phyloP scores from a whole-genome alignment of 352 stramenopile genomes.

The Phytophthora constricta region DNA sequence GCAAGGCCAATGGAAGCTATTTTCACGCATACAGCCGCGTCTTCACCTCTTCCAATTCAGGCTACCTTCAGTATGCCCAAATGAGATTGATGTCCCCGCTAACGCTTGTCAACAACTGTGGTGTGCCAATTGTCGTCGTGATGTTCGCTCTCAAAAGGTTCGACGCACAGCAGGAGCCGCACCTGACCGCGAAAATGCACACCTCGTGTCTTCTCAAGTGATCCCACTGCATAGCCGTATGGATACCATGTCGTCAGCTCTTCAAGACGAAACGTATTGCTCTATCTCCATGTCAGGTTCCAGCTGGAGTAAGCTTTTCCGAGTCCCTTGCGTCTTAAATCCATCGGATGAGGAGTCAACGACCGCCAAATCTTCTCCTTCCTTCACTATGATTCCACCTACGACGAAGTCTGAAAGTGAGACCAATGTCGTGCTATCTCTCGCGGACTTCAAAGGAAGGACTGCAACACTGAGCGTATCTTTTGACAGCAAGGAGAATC shows the following conservation, averaged over 20 bases:
- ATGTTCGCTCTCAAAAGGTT: slow-evolving; percentile 87
- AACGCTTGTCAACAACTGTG: slow-evolving; percentile 83
- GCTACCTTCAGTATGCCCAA: slow-evolving; percentile 71
- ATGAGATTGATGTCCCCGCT: slow-evolving; percentile 70
- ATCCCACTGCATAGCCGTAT: slow-evolving; percentile 52
- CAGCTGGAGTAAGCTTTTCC: slow-evolving; percentile 82
- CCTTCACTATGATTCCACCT: slow-evolving; percentile 25
- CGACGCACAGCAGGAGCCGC: slow-evolving; percentile 49
- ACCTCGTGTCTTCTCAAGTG: slow-evolving; percentile 74
- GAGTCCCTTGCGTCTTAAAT: slow-evolving; percentile 48
- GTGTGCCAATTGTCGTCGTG: slow-evolving; percentile 66
- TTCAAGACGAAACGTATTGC: slow-evolving; percentile 81
- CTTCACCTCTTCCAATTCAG: slow-evolving; percentile 72
- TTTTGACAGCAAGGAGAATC: slow-evolving; percentile 55
- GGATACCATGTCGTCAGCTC: slow-evolving; percentile 71
- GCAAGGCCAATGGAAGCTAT: slow-evolving; percentile 72
- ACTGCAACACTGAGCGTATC: slow-evolving; percentile 71
- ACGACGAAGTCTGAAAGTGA: slow-evolving; percentile 21
- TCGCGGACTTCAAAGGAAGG: slow-evolving; percentile 65
- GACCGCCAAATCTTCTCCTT: slow-evolving; percentile 2
- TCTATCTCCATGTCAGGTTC: slow-evolving; percentile 79
- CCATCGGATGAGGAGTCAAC: slow-evolving; percentile 8
- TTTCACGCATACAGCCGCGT: slow-evolving; percentile 70
- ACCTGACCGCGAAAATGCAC: slow-evolving; percentile 70
- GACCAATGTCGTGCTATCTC: slow-evolving; percentile 47